Conservation (phyloP, 2,329 filamentous ascomycete species). For the Paecilomyces fulvus region DNA sequence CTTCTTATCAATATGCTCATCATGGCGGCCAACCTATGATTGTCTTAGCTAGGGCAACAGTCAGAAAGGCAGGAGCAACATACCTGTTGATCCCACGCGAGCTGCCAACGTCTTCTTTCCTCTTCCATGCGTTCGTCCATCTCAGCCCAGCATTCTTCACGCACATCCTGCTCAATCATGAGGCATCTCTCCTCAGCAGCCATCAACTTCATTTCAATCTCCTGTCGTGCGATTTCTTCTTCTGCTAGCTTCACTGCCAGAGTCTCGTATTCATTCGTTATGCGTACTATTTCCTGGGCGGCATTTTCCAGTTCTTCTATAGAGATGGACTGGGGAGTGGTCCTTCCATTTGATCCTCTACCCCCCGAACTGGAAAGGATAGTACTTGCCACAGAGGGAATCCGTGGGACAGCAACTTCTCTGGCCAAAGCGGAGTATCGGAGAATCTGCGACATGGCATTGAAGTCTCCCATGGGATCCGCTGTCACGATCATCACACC, state of each 20-base stretch:
- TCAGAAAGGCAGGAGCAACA: slow-evolving; percentile 2
- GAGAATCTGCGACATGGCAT: slow-evolving; percentile 91
- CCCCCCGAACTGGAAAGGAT: slow-evolving; percentile 42
- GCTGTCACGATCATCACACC: slow-evolving; percentile 95
- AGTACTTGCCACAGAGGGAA: slow-evolving; percentile 71
- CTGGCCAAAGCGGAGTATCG: slow-evolving; percentile 88
- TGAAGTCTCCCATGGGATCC: slow-evolving; percentile 87
- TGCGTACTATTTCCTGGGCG: slow-evolving; percentile 69
- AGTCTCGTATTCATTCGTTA: slow-evolving; percentile 68
- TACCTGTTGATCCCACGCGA: slow-evolving; percentile 65
- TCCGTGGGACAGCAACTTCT: slow-evolving; percentile 83
- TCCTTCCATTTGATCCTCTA: slow-evolving; percentile 30
- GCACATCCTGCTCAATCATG: slow-evolving; percentile 71
- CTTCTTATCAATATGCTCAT: slow-evolving; percentile 83
- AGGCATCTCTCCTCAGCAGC: slow-evolving; percentile 57
- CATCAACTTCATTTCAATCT: slow-evolving; percentile 65
- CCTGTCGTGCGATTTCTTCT: slow-evolving; percentile 60
- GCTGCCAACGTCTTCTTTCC: slow-evolving; percentile 75
- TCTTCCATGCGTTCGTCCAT: slow-evolving; percentile 70
- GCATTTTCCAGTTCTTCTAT: slow-evolving; percentile 72
- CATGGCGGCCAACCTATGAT: slow-evolving; percentile 54
- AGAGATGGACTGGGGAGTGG: slow-evolving; percentile 29
- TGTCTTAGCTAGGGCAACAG: slow-evolving; percentile 7
- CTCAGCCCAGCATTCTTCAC: slow-evolving; percentile 80
- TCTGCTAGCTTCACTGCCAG: slow-evolving; percentile 60